A percentile compares a stretch with the other conserved stretches of the same genome.
Conservation (phyloP, 2,329 filamentous ascomycete genomes). For the Claviceps purpurea region DNA sequence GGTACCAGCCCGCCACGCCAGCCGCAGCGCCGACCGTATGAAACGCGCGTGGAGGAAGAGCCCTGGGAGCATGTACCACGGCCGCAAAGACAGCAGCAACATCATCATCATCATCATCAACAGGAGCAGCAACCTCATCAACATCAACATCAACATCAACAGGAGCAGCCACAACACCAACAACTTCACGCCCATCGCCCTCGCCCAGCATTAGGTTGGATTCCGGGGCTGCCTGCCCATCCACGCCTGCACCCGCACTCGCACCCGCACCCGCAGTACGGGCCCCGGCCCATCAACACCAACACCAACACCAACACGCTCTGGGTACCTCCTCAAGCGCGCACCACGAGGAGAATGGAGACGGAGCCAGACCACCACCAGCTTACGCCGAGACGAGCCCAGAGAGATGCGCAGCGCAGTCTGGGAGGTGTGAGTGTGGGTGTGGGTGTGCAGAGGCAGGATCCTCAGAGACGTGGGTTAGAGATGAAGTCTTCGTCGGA, state of each 20-base stretch:
- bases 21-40: not conserved
- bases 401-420: not conserved
- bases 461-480: no score
- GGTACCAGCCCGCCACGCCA: not conserved
- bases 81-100: not conserved
- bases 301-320: constrained; percentile 3
- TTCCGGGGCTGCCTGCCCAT: constrained; percentile 6
- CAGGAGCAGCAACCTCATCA: not conserved
- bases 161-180: not conserved
- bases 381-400: not conserved
- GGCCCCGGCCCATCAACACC: not conserved
- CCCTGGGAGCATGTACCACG: not conserved
- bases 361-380: constrained; percentile 6
- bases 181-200: not conserved
- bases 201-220: constrained; percentile 1
- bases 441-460: constrained; percentile 25
- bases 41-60: not conserved
- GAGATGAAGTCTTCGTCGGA: no score
- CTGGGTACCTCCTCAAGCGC: constrained; percentile 6
- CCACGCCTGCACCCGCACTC: constrained; percentile 5
- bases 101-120: not conserved
- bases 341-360: constrained; percentile 1
- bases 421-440: constrained; percentile 25
- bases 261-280: constrained; percentile 6
- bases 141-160: not conserved